Evolutionary conservation across 139 green algal genomes (phyloP).

Genomic region (Spirogloea muscicola): DNA sequence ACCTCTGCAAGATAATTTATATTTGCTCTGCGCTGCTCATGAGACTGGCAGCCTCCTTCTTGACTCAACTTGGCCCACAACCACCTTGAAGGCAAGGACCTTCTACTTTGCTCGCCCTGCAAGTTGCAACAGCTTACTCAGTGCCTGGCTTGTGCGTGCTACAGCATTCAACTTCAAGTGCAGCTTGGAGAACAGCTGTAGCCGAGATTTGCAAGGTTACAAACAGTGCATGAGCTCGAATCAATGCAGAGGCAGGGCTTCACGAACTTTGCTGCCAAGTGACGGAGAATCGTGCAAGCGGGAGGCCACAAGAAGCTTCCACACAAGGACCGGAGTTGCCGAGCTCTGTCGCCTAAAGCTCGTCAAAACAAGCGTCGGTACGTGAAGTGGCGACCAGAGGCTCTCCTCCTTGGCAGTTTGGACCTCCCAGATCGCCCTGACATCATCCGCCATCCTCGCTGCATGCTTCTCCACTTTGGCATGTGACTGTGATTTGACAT

Average conservation of each 20-base stretch:
- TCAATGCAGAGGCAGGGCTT: neutral
- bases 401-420: neutral
- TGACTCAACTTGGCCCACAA: too few relatives aligned
- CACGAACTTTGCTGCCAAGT: neutral
- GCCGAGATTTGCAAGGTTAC: too few relatives aligned
- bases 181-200: neutral
- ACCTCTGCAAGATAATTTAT: neutral
- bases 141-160: neutral
- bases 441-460: too few relatives aligned
- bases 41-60: too few relatives aligned
- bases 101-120: too few relatives aligned
- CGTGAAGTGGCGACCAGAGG: slow-evolving; percentile 1
- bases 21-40: neutral
- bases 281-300: neutral
- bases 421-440: too few relatives aligned
- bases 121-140: too few relatives aligned
- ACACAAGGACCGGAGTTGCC: neutral
- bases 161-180: neutral
- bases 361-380: neutral
- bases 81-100: too few relatives aligned
- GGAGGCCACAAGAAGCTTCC: neutral
- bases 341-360: neutral
- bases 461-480: too few relatives aligned
- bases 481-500: too few relatives aligned
- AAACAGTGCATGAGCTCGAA: neutral